Evolutionary conservation across 768 basidiomycete genomes (phyloP).

Genomic region (Serendipita sp.): DNA sequence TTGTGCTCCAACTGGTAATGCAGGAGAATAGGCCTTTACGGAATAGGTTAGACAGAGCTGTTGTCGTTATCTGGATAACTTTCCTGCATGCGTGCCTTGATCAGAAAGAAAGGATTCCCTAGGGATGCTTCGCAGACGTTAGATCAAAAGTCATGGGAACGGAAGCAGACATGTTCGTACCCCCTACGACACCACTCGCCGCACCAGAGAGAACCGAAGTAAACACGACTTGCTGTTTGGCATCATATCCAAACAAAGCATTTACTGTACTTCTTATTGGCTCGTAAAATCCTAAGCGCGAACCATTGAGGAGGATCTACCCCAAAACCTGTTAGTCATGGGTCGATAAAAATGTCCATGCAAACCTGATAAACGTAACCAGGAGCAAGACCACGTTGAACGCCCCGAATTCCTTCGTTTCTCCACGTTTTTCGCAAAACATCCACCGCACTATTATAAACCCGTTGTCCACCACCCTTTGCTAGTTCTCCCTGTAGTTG

Average conservation of each 20-base stretch:
- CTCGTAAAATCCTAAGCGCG: conserved; percentile 90
- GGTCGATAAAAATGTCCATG: background rate
- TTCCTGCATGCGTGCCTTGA: conserved; percentile 95
- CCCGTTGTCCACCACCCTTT: conserved; percentile 48
- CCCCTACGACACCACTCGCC: conserved; percentile 78
- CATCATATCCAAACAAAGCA: conserved; percentile 40
- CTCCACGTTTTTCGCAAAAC: conserved; percentile 74
- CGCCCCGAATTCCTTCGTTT: conserved; percentile 79
- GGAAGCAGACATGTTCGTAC: conserved; percentile 23
- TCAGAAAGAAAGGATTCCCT: conserved; percentile 83
- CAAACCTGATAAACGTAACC: conserved; percentile 88
- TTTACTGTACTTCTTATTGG: conserved; percentile 68
- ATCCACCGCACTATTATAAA: conserved; percentile 83
- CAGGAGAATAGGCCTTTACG: conserved; percentile 76
- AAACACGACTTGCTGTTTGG: conserved; percentile 48
- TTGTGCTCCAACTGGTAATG: conserved; percentile 85
- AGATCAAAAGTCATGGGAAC: background rate
- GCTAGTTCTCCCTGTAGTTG: conserved; percentile 93
- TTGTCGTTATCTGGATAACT: conserved; percentile 4
- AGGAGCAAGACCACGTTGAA: conserved; percentile 81
- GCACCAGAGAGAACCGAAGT: conserved; percentile 82
- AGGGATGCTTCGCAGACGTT: conserved; percentile 34
- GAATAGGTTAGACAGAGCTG: background rate
- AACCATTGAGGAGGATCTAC: conserved; percentile 84
- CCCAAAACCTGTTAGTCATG: background rate